Evolutionary conservation across 148 eudicot species (phyloP), one percentile per base, ranked within the genome.

Genomic region (Rhododendron ferrugineum): DNA sequence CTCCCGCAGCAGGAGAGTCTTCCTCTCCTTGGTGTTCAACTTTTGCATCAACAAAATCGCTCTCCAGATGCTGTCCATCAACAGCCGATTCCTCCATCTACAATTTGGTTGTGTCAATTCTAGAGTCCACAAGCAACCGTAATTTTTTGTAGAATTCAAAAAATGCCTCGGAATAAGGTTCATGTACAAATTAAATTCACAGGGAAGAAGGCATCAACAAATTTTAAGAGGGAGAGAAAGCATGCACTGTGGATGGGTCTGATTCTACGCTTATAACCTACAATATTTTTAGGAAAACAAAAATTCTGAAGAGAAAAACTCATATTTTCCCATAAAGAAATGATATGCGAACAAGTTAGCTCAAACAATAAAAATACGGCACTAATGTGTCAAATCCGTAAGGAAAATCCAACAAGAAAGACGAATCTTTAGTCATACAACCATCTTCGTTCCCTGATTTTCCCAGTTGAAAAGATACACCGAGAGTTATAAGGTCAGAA

Each of bases 1-100:
- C 89, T 30, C 34, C 81, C 46, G 74, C 78, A 36, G 83, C 88
- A 83, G 85, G 66, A 11, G 80, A 10, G 13, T 49, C 46, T 79
- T 85, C 50, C 50, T 84, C 89, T 44, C 26, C 78, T 78, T 84
- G 78, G 28, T 14, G 54, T 72, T 84, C 85, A 72, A 78, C 72
- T 75, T 85, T 78, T 0, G 76, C 70, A 66, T 82, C 88, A 46
- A 75, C 14, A 8, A 75, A 75, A 15, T 74, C 50, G 80, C 62
- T 66, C 37, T 86, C 84, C 11, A 81, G 62, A 80, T 66, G 79
- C 40, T 70, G 32, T 72, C 3, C 85, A 42, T 36, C 82, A 75
- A 80, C 82, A 32, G 58, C 82, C 30, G 66, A 78, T 30, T 60
- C 85, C 42, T 87, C 90, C 91, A 90, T 90, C 86, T 91, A 90